Evolutionary conservation across 768 basidiomycete species (phyloP), one percentile per base, ranked within the genome.

Genomic region (Kwoniella dendrophila): DNA sequence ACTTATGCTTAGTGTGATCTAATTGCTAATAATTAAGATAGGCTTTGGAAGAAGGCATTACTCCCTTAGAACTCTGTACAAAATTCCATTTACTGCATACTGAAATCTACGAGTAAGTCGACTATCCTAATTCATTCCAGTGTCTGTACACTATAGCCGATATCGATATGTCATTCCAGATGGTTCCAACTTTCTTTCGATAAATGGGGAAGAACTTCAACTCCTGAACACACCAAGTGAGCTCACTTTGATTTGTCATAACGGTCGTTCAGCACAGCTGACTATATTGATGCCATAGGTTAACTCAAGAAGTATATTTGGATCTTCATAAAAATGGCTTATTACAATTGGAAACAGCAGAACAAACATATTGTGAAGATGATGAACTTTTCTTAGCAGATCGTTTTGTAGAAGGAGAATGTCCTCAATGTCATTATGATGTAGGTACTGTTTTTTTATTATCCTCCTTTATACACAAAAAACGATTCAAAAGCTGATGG

Each of bases 161-260:
- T 30, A 3, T 14, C 5, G 41, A 34, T 14, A 22, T 27, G 18
- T n/a, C 30, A 8, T 44, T 22, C 20, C 40, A 79, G 78, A 43
- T 98, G 96, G 96, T 99, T 98, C 81, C 89, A 97, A 65, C 90
- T 99, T 50, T 89, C 89, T 26, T 99, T 98, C 67, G 96, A 99
- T 76, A 86, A 90, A 78, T 99, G 97, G 78, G 95, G 96, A 2
- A 86, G 96, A 38, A 99, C 96, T 4, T 93, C 94, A 22, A 91
- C 93, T 1, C 87, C 86, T 11, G 78, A 86, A 53, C 96, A 99
- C 77, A 90, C 92, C 0, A 87, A 91, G 93, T 95, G 72, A 63
- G 85, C 44, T n/a, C n/a, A n/a, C 50, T 32, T 26, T n/a, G 4
- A 3, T 8, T 26, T 26, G 20, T 40, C 22, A 10, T 27, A 41